Conservation (phyloP, 495 filamentous ascomycete species). For the Aspergillus cavernicola region DNA sequence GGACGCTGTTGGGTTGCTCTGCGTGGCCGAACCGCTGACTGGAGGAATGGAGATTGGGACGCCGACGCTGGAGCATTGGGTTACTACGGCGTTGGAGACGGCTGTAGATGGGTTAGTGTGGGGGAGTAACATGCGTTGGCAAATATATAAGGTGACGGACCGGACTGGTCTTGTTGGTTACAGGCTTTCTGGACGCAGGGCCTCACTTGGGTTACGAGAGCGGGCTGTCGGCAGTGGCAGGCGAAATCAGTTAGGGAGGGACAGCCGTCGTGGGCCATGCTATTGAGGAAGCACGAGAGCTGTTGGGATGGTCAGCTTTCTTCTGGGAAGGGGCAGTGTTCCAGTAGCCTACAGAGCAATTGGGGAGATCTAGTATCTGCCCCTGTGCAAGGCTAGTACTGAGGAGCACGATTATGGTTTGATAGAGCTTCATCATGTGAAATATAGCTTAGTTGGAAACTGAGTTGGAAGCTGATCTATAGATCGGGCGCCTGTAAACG, state of each 20-base stretch:
- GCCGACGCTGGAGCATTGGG: conserved; percentile 33
- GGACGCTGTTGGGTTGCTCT: not conserved
- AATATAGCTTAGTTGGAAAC: not conserved
- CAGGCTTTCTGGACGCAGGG: conserved; percentile 46
- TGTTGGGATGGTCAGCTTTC: conserved; percentile 8
- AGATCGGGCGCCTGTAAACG: not conserved
- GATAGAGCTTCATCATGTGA: conserved; percentile 39
- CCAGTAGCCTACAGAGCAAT: conserved; percentile 38
- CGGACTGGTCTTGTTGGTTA: conserved; percentile 31
- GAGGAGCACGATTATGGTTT: conserved; percentile 31
- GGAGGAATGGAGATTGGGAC: conserved; percentile 39
- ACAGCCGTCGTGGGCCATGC: conserved; percentile 43
- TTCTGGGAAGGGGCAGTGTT: not conserved
- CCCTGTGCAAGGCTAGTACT: conserved; percentile 35
- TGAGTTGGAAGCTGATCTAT: too few species aligned
- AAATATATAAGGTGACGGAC: conserved; percentile 18
- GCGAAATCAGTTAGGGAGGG: conserved; percentile 42
- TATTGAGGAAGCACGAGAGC: conserved; percentile 42
- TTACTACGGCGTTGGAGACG: conserved; percentile 35
- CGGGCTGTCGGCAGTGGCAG: conserved; percentile 48
- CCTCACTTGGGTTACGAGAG: conserved; percentile 34
- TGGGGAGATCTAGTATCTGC: conserved; percentile 39
- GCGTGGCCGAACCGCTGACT: conserved; percentile 18
- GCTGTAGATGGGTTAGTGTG: conserved; percentile 19
- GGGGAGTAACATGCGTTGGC: not conserved